Evolutionary conservation across 768 basidiomycete genomes (phyloP).

Genomic region (Wakefieldia striispora): DNA sequence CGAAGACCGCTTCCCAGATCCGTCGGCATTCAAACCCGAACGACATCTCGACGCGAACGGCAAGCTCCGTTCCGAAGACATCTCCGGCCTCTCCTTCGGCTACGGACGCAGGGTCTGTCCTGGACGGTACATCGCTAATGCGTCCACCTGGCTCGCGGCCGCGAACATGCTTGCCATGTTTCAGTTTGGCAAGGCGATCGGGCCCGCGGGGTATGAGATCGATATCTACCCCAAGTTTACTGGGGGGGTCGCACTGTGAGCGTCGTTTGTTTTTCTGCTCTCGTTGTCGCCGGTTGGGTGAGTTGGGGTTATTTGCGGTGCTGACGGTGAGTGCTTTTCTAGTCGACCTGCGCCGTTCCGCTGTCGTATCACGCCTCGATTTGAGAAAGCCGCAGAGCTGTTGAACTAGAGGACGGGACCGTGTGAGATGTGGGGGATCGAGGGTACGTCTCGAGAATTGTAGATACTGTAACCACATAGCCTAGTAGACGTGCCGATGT

Average conservation of each 20-base stretch:
- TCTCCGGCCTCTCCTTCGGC: slow-evolving; percentile 29
- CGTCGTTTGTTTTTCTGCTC: background rate
- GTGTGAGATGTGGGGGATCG: too few species aligned
- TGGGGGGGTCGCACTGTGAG: slow-evolving; percentile 17
- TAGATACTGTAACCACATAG: too few species aligned
- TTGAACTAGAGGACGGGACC: slow-evolving; percentile 10
- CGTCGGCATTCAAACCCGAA: slow-evolving; percentile 35
- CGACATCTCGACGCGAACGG: slow-evolving; percentile 26
- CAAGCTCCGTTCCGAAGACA: slow-evolving; percentile 19
- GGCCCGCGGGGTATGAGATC: slow-evolving; percentile 20
- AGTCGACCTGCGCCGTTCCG: slow-evolving; percentile 17
- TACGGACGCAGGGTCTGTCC: slow-evolving; percentile 30
- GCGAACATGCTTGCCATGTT: slow-evolving; percentile 20
- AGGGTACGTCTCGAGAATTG: too few species aligned
- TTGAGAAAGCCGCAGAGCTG: slow-evolving; percentile 4
- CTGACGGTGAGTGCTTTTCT: background rate
- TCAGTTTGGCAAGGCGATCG: slow-evolving; percentile 20
- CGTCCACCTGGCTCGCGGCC: slow-evolving; percentile 19
- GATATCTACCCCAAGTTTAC: slow-evolving; percentile 21
- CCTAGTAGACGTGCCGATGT: too few species aligned
- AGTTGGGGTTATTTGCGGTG: background rate
- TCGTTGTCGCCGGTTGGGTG: background rate
- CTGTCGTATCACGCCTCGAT: slow-evolving; percentile 21
- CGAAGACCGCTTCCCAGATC: slow-evolving; percentile 25
- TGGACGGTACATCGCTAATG: slow-evolving; percentile 20